phyloP scores from a whole-genome alignment of 176 grass and related monocot genomes.

The Avena eriantha region DNA sequence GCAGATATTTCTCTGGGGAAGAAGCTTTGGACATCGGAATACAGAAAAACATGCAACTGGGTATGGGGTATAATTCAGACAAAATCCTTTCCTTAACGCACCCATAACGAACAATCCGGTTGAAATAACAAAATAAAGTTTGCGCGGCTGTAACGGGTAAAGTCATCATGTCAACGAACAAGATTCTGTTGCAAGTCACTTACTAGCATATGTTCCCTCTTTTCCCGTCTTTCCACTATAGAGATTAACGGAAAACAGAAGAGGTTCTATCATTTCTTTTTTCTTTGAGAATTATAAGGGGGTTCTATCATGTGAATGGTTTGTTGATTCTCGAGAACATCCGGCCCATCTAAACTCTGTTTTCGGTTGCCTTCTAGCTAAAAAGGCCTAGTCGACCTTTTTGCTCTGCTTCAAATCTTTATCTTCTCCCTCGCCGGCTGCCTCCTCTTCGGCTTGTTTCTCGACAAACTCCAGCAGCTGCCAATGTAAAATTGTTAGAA shows the following conservation, averaged over 20 bases:
- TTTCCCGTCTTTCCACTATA: background rate
- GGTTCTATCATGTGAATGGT: conserved; percentile 10
- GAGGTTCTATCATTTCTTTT: background rate
- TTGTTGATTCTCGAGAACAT: conserved; percentile 24
- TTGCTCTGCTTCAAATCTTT: conserved; percentile 35
- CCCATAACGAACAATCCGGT: background rate
- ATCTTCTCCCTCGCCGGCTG: conserved; percentile 30
- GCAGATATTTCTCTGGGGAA: too few species aligned
- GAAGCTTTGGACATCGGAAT: too few species aligned
- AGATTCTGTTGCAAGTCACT: background rate
- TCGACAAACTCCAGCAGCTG: conserved; percentile 78
- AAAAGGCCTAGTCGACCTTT: conserved; percentile 43
- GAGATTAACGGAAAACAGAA: background rate
- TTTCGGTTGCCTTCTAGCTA: background rate
- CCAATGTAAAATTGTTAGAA: conserved; percentile 28
- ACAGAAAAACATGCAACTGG: too few species aligned
- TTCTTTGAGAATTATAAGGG: too few species aligned
- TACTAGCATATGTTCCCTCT: background rate
- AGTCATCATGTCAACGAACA: background rate
- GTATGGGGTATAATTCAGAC: too few species aligned
- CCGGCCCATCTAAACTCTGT: conserved; percentile 13
- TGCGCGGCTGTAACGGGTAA: background rate
- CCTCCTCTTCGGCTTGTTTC: conserved; percentile 54
- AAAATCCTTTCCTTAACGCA: too few species aligned
- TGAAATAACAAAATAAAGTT: background rate